phyloP scores from a whole-genome alignment of 768 basidiomycete species.

The Xerocomus brunneocitrinus region DNA sequence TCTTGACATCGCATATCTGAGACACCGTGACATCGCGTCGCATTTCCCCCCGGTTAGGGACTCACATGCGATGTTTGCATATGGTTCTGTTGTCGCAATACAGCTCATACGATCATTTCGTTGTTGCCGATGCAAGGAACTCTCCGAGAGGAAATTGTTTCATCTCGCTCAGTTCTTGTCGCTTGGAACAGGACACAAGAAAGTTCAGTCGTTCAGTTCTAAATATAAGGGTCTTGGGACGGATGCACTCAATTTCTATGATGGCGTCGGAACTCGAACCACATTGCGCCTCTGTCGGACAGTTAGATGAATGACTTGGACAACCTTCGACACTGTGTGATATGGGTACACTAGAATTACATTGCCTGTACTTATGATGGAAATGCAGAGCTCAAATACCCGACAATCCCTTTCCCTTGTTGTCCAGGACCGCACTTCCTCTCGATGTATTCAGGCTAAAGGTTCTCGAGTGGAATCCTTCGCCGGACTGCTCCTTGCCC shows the following conservation, averaged over 20 bases:
- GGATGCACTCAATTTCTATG: too few relatives aligned
- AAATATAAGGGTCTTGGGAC: background rate
- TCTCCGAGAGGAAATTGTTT: background rate
- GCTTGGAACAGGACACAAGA: too few relatives aligned
- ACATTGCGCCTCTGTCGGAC: too few relatives aligned
- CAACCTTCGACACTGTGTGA: background rate
- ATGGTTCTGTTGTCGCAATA: background rate
- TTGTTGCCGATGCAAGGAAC: background rate
- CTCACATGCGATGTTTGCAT: background rate
- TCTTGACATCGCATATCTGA: background rate
- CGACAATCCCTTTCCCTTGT: constrained; percentile 33
- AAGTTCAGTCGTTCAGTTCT: background rate
- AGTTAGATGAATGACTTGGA: background rate
- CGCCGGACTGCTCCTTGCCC: constrained; percentile 55
- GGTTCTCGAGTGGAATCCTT: constrained; percentile 35
- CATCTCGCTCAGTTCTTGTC: background rate
- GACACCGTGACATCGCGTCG: background rate
- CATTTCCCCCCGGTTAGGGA: background rate
- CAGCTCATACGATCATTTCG: background rate
- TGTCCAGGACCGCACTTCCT: constrained; percentile 38
- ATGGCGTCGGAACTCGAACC: too few relatives aligned
- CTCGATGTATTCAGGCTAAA: constrained; percentile 20
- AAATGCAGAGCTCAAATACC: constrained; percentile 29
- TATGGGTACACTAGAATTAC: constrained; percentile 17
- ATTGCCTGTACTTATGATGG: background rate